Percentiles rank a stretch among this genome's conserved stretches.
phyloP scores from a whole-genome alignment of 78 protist genomes.

The Dictyostelium intermedium region DNA sequence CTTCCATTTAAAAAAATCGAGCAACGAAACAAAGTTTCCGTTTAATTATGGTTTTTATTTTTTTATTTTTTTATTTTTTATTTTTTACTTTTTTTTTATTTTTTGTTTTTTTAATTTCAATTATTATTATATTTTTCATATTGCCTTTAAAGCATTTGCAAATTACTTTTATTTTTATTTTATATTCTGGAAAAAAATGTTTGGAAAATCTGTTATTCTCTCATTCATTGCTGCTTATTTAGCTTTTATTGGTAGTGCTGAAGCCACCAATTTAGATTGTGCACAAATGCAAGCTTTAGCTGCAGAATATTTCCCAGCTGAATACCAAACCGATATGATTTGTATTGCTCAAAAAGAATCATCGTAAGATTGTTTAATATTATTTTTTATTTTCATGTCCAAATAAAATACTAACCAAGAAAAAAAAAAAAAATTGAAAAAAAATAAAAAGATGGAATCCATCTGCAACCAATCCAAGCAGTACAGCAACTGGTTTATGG shows the following conservation, averaged over 20 bases:
- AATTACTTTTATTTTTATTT: background rate
- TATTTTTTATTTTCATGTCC: background rate
- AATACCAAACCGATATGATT: constrained; percentile 29
- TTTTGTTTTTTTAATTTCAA: background rate
- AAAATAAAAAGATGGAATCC: background rate
- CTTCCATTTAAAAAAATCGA: too few species aligned
- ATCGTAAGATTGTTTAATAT: background rate
- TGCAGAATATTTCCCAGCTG: constrained; percentile 27
- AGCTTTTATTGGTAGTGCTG: background rate
- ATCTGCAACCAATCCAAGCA: constrained; percentile 32
- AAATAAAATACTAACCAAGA: background rate
- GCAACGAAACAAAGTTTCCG: too few species aligned
- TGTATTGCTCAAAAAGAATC: constrained; percentile 61
- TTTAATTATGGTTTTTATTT: too few species aligned
- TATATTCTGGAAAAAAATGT: background rate
- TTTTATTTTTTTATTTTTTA: too few species aligned
- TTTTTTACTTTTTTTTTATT: too few species aligned
- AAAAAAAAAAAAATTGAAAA: too few species aligned
- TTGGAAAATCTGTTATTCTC: background rate
- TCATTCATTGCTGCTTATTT: background rate
- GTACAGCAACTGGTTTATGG: constrained; percentile 59
- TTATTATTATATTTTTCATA: background rate
- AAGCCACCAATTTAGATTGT: background rate
- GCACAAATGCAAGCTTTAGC: constrained; percentile 52
- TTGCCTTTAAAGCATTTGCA: too few species aligned